phyloP scores from a whole-genome alignment of 352 stramenopile species.

The Phytophthora sojae region DNA sequence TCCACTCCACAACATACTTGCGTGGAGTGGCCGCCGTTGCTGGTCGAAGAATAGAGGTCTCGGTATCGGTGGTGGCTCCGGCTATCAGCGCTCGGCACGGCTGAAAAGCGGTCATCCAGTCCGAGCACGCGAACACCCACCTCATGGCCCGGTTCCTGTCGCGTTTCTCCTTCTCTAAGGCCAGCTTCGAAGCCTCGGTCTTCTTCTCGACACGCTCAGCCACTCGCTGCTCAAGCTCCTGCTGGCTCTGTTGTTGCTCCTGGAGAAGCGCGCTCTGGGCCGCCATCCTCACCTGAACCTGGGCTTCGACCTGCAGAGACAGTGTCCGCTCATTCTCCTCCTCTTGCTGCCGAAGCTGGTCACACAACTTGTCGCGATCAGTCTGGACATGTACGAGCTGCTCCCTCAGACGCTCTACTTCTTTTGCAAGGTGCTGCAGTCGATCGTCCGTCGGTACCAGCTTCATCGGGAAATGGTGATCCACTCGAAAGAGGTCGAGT shows the following conservation, averaged over 20 bases:
- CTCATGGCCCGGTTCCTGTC: slow-evolving; percentile 26
- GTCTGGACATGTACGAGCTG: slow-evolving; percentile 19
- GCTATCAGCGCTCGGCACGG: slow-evolving; percentile 22
- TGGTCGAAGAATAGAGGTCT: slow-evolving; percentile 31
- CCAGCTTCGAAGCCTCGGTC: background rate
- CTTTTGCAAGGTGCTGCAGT: slow-evolving; percentile 20
- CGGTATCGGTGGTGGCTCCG: slow-evolving; percentile 5
- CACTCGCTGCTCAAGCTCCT: slow-evolving; percentile 22
- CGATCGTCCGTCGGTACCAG: slow-evolving; percentile 20
- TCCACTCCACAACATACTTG: slow-evolving; percentile 37
- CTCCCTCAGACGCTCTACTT: slow-evolving; percentile 21
- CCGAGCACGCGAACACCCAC: slow-evolving; percentile 32
- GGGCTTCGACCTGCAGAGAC: slow-evolving; percentile 18
- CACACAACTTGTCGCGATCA: slow-evolving; percentile 29
- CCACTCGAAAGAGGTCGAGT: slow-evolving; percentile 45
- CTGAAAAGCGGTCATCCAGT: slow-evolving; percentile 38
- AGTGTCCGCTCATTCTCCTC: slow-evolving; percentile 28
- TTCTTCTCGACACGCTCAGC: slow-evolving; percentile 20
- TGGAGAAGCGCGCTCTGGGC: slow-evolving; percentile 1
- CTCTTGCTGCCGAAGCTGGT: slow-evolving; percentile 33
- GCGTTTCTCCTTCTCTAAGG: slow-evolving; percentile 13
- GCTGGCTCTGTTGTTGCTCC: slow-evolving; percentile 9
- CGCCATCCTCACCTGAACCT: slow-evolving; percentile 15
- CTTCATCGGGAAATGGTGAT: slow-evolving; percentile 47
- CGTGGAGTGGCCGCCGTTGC: slow-evolving; percentile 3